phyloP scores from a whole-genome alignment of 306 rosid genomes.

The Mimosa bimucronata region DNA sequence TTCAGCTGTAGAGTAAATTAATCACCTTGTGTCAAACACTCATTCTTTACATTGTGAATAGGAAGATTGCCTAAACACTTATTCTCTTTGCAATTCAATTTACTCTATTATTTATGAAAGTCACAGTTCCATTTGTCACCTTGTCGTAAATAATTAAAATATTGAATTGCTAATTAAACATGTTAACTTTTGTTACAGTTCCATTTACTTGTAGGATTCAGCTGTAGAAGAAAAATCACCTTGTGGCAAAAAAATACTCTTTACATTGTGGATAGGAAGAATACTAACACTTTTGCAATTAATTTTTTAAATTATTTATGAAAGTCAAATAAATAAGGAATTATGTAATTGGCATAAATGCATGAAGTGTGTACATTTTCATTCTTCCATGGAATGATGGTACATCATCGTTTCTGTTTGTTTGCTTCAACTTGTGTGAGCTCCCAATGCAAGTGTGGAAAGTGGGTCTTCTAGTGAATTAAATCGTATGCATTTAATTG shows the following conservation, averaged over 20 bases:
- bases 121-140: no score
- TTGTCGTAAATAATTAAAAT: no score
- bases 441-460: constrained; percentile 15
- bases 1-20: not conserved
- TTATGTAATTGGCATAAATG: not conserved
- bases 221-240: not conserved
- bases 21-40: not conserved
- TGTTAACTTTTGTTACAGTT: not conserved
- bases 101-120: no score
- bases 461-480: constrained; percentile 10
- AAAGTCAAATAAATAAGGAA: not conserved
- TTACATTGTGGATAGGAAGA: not conserved
- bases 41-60: not conserved
- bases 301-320: no score
- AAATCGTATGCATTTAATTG: constrained; percentile 26
- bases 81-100: no score
- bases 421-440: constrained; percentile 23
- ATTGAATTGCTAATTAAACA: not conserved
- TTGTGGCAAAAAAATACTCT: no score
- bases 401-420: constrained; percentile 17
- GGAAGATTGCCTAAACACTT: not conserved
- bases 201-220: not conserved
- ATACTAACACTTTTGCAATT: not conserved
- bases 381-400: constrained; percentile 23
- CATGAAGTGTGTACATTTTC: constrained; percentile 21